Percentiles rank a stretch among this genome's conserved stretches.
Conservation (phyloP, 805 yeast species). For the Limtongia smithiae region DNA sequence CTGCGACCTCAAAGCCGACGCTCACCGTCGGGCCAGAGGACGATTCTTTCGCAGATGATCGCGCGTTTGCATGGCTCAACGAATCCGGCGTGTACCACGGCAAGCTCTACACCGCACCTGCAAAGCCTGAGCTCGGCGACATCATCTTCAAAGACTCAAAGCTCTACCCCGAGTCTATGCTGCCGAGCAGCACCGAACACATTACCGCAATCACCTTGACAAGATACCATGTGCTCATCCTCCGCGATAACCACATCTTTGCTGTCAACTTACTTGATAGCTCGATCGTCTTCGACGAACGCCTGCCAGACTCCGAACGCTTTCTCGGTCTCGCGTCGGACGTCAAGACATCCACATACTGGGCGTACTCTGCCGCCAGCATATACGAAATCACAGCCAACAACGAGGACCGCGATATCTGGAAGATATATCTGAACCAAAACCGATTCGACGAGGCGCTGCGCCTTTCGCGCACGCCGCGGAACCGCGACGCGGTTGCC, state of each 20-base stretch:
- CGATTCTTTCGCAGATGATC: slow-evolving; percentile 26
- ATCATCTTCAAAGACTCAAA: slow-evolving; percentile 39
- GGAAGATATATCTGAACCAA: slow-evolving; percentile 59
- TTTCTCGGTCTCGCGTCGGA: slow-evolving; percentile 53
- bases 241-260: slow-evolving; percentile 45
- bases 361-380: slow-evolving; percentile 62
- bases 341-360: slow-evolving; percentile 53
- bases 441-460: slow-evolving; percentile 65
- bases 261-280: slow-evolving; percentile 53
- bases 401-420: slow-evolving; percentile 68
- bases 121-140: slow-evolving; percentile 25
- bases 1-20: slow-evolving; percentile 9
- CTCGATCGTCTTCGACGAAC: slow-evolving; percentile 44
- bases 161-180: slow-evolving; percentile 32
- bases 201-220: slow-evolving; percentile 46
- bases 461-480: slow-evolving; percentile 41
- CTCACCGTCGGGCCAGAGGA: slow-evolving; percentile 27
- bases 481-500: slow-evolving; percentile 48
- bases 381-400: slow-evolving; percentile 70
- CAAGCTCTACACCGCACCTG: slow-evolving; percentile 31
- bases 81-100: slow-evolving; percentile 49
- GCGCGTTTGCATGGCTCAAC: slow-evolving; percentile 48
- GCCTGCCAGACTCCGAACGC: slow-evolving; percentile 40
- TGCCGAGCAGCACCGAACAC: slow-evolving; percentile 14
- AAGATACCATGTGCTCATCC: slow-evolving; percentile 51